Evolutionary conservation across 257 asterid genomes (phyloP), one percentile per base, ranked within the genome.

Genomic region (Solanum sparsipilum): DNA sequence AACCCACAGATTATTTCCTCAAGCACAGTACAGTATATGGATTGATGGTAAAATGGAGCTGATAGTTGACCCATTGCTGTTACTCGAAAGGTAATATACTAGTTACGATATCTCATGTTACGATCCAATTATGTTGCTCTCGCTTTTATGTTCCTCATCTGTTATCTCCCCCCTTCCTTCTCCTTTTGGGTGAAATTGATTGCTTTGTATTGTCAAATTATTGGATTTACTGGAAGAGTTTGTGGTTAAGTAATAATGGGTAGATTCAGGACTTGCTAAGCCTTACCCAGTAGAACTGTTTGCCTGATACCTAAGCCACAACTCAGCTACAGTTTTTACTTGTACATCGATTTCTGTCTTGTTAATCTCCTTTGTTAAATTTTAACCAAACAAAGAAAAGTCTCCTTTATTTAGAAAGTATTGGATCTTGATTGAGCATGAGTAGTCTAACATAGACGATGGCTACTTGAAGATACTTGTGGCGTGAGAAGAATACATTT

Each of bases 11-110:
- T 89, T 97, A 90, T 97, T 97, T 92, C 99, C 98, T 87, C 93
- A 95, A 89, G 98, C 99, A 82, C 93, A 90, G 86, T 97, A 97
- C 93, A 96, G 99, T 94, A 94, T 97, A 87, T 97, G 99, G 99
- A 94, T 97, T 90, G 99, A 97, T 92, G 99, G 98, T 90, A 96
- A 97, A 95, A 97, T 97, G 99, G 98, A 97, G 94, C 98, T 97
- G 85, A 92, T 93, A 52, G 98, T 97, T 87, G 99, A 97, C 90
- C 99, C 99, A 1, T 90, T 97, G 94, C 96, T 96, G 84, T 90
- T 97, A 39, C 92, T 97, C 39, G 99, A 97, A 92, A 97, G 99
- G 99, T 97, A 93, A 29, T 35, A 29, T 31, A 44, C 67, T 81
- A 46, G 68, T 81, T 16, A 27, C 18, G 38, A 4, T 79, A 74